Base-by-base conservation (phyloP, 2,329 filamentous ascomycete genomes). In the Drechslera avenae region DNA sequence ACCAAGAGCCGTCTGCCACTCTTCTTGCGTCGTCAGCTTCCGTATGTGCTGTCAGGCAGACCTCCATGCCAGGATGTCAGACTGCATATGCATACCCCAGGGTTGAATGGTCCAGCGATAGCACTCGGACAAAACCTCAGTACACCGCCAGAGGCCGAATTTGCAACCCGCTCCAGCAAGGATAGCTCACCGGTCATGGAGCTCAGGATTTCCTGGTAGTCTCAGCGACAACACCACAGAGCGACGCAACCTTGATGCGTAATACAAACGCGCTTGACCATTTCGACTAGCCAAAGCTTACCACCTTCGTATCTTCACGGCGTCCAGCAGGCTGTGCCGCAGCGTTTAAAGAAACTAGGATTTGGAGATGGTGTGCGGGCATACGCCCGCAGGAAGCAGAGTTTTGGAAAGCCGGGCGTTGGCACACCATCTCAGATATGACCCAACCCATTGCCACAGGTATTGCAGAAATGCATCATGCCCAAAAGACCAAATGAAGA, bases 101-200 rank as follows among this genome's bases (percentile, higher is more conserved):
- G 10, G 19, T 49, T 37, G 18, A 14, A 3, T 26, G 26, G 3
- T 7, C 34, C 33, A 50, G 12, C 21, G 23, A 28, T 10, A 10
- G 17, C 32, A 18, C 2, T 14, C 1, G 5, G 6, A 18, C 13
- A n/a, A 21, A 17, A 7, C 26, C 14, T 13, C 19, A 39, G 10
- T 26, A 39, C 40, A 50, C 46, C 40, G 46, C 40, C 14, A 44
- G 46, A 39, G 46, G 17, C 46, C 46, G 10, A 39, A 21, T 45
- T 6, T 9, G 19, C 17, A 40, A 39, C 46, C 46, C 26, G 13
- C 9, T 2, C 17, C 9, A 12, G 18, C 5, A 14, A 13, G n/a
- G 10, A 4, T 5, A 16, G 8, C 14, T 50, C 46, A 50, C 46
- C 46, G 46, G 46, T 39, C 14, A 39, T 39, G 9, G 7, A 28